Evolutionary conservation across 176 grass and related monocot genomes (phyloP).

Genomic region (Oryza longistaminata): DNA sequence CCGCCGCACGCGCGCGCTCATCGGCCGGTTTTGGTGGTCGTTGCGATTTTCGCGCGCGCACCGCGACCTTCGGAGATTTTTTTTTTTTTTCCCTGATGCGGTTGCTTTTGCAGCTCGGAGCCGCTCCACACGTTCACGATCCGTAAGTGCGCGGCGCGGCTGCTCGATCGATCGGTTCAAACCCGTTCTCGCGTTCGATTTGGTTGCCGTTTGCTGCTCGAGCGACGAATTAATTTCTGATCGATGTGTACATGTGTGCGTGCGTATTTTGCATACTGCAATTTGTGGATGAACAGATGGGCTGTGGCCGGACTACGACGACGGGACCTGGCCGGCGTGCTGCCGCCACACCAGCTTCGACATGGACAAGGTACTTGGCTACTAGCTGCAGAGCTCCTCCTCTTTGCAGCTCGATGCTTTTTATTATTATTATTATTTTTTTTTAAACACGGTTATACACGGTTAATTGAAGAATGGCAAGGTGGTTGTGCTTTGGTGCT

Average conservation of each 20-base stretch:
- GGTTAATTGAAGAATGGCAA: not conserved
- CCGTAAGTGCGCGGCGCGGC: slow-evolving; percentile 50
- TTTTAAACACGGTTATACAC: too few relatives aligned
- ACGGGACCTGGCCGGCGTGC: slow-evolving; percentile 58
- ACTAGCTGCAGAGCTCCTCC: not conserved
- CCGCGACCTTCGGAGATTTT: not conserved
- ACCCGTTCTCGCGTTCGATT: not conserved
- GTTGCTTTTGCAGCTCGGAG: slow-evolving; percentile 47
- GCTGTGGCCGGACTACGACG: slow-evolving; percentile 61
- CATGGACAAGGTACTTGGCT: slow-evolving; percentile 41
- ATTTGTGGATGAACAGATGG: slow-evolving; percentile 42
- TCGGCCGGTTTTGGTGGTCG: not conserved
- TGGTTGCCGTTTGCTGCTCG: not conserved
- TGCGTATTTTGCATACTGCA: not conserved
- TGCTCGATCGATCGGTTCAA: not conserved
- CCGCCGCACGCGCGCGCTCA: not conserved
- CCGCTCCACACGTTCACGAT: slow-evolving; percentile 76
- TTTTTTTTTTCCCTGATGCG: not conserved
- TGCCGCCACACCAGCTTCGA: slow-evolving; percentile 50
- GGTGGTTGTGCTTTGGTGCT: not conserved
- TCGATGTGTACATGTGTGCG: not conserved
- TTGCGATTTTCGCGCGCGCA: not conserved
- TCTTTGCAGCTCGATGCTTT: not conserved
- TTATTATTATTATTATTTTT: too few relatives aligned
- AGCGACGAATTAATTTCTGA: slow-evolving; percentile 16